Conservation (phyloP, 352 stramenopile species). For the Pythium volutum region DNA sequence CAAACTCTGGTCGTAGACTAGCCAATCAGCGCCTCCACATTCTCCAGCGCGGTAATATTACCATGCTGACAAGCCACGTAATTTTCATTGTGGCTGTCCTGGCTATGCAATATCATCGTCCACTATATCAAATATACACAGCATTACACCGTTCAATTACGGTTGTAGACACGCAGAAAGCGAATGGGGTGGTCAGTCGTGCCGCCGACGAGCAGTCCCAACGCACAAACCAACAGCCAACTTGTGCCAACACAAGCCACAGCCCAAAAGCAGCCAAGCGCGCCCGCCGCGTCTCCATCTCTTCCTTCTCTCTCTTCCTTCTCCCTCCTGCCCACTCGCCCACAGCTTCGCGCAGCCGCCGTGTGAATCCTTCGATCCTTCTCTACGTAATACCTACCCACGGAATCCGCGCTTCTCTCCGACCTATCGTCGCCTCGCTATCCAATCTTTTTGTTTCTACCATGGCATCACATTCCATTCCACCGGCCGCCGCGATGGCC, state of each 20-base stretch:
- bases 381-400: background rate
- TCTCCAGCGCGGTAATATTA: slow-evolving; percentile 2
- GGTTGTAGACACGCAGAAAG: background rate
- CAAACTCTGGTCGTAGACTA: background rate
- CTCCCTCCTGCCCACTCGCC: background rate
- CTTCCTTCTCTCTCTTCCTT: background rate
- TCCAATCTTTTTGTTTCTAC: background rate
- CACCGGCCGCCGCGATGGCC: slow-evolving; percentile 16
- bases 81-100: background rate
- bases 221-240: slow-evolving; percentile 6
- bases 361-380: background rate
- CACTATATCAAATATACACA: background rate
- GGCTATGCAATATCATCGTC: background rate
- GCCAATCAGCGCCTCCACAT: background rate
- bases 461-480: slow-evolving; percentile 28
- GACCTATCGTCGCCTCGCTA: background rate
- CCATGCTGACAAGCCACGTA: background rate
- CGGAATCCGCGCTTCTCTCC: background rate
- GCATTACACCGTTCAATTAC: background rate
- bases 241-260: background rate
- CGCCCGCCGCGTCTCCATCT: background rate
- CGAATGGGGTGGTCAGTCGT: background rate
- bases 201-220: slow-evolving; percentile 2
- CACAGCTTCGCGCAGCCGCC: background rate
- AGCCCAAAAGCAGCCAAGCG: too few relatives aligned